Conservation (phyloP, 2,329 filamentous ascomycete species). For the Hymenoscyphus linearis region DNA sequence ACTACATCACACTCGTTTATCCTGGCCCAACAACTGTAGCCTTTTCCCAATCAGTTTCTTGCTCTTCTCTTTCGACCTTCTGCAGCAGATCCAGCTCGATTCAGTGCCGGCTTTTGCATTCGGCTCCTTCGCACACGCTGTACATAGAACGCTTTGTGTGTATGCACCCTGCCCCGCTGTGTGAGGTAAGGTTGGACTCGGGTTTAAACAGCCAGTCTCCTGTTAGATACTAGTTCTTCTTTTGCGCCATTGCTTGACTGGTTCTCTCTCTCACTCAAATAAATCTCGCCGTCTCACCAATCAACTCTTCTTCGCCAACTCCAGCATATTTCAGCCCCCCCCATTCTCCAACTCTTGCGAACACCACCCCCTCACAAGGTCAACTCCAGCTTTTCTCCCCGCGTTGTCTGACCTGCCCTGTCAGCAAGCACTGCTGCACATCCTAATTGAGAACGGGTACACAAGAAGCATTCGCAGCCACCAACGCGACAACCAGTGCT, state of each 20-base stretch:
- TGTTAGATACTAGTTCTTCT: not conserved
- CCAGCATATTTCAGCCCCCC: constrained; percentile 1
- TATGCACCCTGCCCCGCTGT: not conserved
- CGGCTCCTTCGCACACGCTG: not conserved
- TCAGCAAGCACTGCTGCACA: not conserved
- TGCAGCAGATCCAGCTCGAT: not conserved
- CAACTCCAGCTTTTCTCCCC: constrained; percentile 3
- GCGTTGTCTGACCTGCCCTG: constrained; percentile 1
- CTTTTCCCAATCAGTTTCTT: constrained; percentile 2
- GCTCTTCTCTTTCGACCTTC: not conserved
- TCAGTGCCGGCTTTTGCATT: not conserved
- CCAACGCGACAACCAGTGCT: constrained; percentile 3
- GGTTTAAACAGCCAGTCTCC: not conserved
- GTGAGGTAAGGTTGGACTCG: not conserved
- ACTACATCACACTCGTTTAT: constrained; percentile 1
- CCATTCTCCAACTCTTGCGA: constrained; percentile 7
- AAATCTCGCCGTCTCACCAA: constrained; percentile 2
- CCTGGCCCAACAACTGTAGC: not conserved
- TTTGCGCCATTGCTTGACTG: not conserved
- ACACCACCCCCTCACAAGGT: constrained; percentile 12
- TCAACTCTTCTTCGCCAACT: constrained; percentile 7
- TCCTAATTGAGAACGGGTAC: constrained; percentile 15
- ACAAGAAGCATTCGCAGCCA: not conserved
- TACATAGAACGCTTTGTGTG: not conserved
- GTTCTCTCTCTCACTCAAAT: not conserved